Percentiles rank a stretch among this genome's conserved stretches.
These are phyloP conservation scores for Calamus simplicifolius DNA, from an alignment of 176 grass and related monocot species.

Conservation along the genomic window DNA sequence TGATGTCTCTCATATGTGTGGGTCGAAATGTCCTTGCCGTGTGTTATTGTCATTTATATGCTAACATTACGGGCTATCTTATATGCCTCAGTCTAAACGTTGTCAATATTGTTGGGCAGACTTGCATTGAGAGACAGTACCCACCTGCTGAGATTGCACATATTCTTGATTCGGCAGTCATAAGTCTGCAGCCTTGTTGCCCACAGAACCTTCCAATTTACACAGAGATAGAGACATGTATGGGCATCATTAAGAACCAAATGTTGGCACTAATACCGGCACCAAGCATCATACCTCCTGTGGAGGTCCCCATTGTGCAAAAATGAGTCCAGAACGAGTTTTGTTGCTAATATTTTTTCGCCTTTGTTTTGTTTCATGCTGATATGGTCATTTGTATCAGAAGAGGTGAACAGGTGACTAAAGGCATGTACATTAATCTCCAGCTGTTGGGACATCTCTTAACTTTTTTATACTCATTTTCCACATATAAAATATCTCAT, in stretches of 20 bases:
- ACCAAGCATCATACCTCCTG: constrained; percentile 17
- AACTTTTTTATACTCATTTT: too few relatives aligned
- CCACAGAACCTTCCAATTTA: constrained; percentile 51
- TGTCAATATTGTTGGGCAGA: constrained; percentile 28
- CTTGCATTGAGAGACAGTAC: constrained; percentile 83
- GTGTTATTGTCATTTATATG: too few relatives aligned
- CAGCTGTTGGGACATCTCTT: too few relatives aligned
- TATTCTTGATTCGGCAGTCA: constrained; percentile 67
- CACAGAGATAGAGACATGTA: constrained; percentile 75
- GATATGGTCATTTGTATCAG: too few relatives aligned
- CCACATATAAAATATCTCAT: too few relatives aligned
- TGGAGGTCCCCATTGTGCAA: constrained; percentile 2
- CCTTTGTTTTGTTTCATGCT: too few relatives aligned
- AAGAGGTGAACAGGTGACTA: too few relatives aligned
- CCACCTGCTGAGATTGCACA: constrained; percentile 88
- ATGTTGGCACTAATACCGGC: constrained; percentile 86
- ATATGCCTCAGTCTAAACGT: neutral
- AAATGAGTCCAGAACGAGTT: too few relatives aligned
- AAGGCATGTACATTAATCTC: too few relatives aligned
- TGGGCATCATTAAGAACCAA: constrained; percentile 87
- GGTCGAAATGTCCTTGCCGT: too few relatives aligned
- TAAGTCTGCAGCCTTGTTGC: constrained; percentile 66
- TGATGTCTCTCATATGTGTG: too few relatives aligned
- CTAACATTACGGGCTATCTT: neutral
- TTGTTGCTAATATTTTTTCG: too few relatives aligned